Conservation (phyloP, 306 rosid genomes). For the Quercus dentata region DNA sequence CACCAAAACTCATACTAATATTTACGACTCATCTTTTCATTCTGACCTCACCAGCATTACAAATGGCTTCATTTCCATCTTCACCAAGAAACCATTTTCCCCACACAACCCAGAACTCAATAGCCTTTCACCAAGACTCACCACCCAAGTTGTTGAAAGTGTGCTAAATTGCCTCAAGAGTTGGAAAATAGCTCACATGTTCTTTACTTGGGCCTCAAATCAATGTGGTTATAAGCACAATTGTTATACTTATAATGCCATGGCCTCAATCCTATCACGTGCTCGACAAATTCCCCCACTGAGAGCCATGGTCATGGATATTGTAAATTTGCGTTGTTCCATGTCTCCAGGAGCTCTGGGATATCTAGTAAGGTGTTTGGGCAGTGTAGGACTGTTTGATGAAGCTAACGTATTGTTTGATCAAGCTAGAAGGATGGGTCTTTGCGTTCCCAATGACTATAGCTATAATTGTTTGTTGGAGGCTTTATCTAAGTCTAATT, state of each 20-base stretch:
- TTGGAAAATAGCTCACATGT: conserved; percentile 51
- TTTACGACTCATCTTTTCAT: conserved; percentile 1
- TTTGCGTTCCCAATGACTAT: conserved; percentile 58
- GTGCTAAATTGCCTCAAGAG: conserved; percentile 59
- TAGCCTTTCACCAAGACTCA: conserved; percentile 42
- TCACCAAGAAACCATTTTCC: conserved; percentile 40
- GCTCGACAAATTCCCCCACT: conserved; percentile 42
- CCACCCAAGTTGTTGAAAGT: conserved; percentile 52
- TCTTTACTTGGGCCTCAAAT: conserved; percentile 74
- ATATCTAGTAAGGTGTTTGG: conserved; percentile 65
- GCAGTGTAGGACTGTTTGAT: conserved; percentile 39
- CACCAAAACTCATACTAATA: not conserved
- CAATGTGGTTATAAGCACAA: conserved; percentile 56
- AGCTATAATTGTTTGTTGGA: conserved; percentile 70
- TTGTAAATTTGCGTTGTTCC: conserved; percentile 40
- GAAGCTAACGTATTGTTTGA: conserved; percentile 71
- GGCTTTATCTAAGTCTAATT: conserved; percentile 30
- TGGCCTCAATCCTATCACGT: conserved; percentile 65
- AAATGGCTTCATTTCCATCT: conserved; percentile 47
- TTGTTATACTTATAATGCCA: conserved; percentile 69
- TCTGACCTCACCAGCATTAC: conserved; percentile 16
- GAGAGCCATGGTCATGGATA: conserved; percentile 34
- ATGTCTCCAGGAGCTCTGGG: conserved; percentile 75
- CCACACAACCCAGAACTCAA: conserved; percentile 39
- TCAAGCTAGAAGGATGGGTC: conserved; percentile 50